Conservation (phyloP, 805 yeast genomes). For the Yamadazyma tumulicola region DNA sequence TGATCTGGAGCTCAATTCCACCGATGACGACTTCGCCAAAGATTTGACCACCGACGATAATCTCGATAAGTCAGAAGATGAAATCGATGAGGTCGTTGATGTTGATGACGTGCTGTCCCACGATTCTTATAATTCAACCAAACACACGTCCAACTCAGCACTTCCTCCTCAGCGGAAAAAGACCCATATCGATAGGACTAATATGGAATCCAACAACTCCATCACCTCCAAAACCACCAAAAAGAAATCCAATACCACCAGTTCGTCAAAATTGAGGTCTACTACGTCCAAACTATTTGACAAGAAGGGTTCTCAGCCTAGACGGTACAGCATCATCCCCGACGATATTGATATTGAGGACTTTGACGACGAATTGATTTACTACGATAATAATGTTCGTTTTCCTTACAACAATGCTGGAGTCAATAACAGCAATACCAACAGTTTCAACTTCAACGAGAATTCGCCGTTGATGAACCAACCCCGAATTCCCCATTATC, state of each 20-base stretch:
- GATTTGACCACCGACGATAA: conserved; percentile 1
- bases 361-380: conserved; percentile 50
- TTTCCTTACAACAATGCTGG: conserved; percentile 28
- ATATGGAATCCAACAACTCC: conserved; percentile 10
- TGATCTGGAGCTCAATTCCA: conserved; percentile 18
- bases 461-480: conserved; percentile 27
- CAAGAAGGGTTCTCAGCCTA: conserved; percentile 65
- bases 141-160: conserved; percentile 9
- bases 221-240: conserved; percentile 19
- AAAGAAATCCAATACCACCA: conserved; percentile 26
- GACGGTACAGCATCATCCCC: conserved; percentile 70
- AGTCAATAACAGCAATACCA: conserved; percentile 14
- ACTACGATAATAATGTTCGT: conserved; percentile 39
- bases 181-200: not conserved
- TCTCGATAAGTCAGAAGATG: conserved; percentile 8
- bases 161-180: conserved; percentile 2
- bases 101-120: conserved; percentile 16
- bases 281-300: conserved; percentile 75
- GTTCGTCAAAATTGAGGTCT: conserved; percentile 50
- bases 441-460: conserved; percentile 24
- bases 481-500: conserved; percentile 34
- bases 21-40: conserved; percentile 11
- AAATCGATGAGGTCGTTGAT: conserved; percentile 18
- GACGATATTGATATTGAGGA: conserved; percentile 57
- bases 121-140: conserved; percentile 11